Base-by-base conservation (phyloP, 768 basidiomycete species). In the Coprinopsis cinerea region DNA sequence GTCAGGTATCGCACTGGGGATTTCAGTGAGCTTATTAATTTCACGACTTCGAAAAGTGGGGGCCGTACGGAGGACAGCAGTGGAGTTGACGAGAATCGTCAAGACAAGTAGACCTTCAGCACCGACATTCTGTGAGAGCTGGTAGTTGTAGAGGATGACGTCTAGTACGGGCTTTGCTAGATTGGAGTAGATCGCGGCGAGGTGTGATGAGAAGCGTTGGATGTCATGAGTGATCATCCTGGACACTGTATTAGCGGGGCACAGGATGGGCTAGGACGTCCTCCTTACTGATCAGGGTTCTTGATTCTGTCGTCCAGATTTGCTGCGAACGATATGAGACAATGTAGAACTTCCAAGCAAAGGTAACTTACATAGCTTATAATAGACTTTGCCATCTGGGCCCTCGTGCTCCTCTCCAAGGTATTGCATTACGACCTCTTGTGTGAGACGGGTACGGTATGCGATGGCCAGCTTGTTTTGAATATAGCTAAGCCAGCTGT, bases 221-320 rank as follows among this genome's bases (percentile, higher is more conserved):
- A 97, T 92, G 64, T 98, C 95, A 51, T 94, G 85, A 1, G 92
- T 95, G 46, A 96, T 89, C 86, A 93, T 92, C 71, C 88, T 92
- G 59, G 5, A 24, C 34, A 35, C n/a, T n/a, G n/a, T 10, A 18
- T 9, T 6, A 11, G 17, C 6, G 36, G 30, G 17, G 36, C 17
- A 25, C 62, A 42, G 61, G 13, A 53, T 40, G 18, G 48, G 23
- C 20, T 43, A 54, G 37, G 25, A 17, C 14, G 34, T 35, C n/a
- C 24, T 55, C 61, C 77, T 57, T 48, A 88, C 87, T 96, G 92
- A 64, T 97, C 93, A 14, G 91, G 87, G 58, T 97, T 96, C 73
- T 92, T 92, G 44, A 97, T 92, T 44, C 95, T 75, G 62, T 97
- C 95, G 61, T 97, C 94, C 57, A 98, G 68, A 64, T 96, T 96